These are phyloP conservation scores for Acacia acuminata DNA, from an alignment of 306 rosid genomes.

Conservation along the genomic window DNA sequence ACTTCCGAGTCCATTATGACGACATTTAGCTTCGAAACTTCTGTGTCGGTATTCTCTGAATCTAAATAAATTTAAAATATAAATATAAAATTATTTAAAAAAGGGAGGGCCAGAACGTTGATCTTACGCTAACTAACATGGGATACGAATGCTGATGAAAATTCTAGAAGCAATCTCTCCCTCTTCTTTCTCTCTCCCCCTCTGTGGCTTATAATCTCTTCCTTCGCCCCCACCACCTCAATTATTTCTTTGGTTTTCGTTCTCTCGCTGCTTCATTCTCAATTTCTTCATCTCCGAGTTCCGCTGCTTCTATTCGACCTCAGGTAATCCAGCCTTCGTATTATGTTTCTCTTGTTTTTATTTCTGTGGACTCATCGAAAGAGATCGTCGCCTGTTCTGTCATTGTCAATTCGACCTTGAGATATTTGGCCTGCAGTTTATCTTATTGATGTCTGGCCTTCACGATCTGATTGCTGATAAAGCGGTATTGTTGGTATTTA, in stretches of 20 bases:
- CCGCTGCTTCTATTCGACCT: neutral
- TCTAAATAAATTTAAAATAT: neutral
- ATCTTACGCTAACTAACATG: slow-evolving; percentile 42
- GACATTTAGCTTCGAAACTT: slow-evolving; percentile 15
- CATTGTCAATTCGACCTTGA: neutral
- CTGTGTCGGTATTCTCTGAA: neutral
- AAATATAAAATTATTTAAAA: neutral
- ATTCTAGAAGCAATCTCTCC: slow-evolving; percentile 43
- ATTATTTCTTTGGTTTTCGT: neutral
- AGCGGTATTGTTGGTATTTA: neutral
- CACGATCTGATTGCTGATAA: slow-evolving; percentile 36
- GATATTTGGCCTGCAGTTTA: neutral
- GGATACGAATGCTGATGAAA: slow-evolving; percentile 41
- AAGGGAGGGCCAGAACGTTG: slow-evolving; percentile 28
- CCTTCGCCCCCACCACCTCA: slow-evolving; percentile 1
- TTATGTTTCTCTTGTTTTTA: neutral
- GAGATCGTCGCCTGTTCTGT: neutral
- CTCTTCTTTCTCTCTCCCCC: slow-evolving; percentile 3
- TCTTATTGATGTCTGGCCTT: slow-evolving; percentile 6
- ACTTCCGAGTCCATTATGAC: neutral
- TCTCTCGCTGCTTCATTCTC: neutral
- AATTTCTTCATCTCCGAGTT: neutral
- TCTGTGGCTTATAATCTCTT: slow-evolving; percentile 7
- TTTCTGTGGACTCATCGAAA: neutral
- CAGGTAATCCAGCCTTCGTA: neutral